Conservation (phyloP, 192 early-diverging fungal species). For the Coemansia sp. region DNA sequence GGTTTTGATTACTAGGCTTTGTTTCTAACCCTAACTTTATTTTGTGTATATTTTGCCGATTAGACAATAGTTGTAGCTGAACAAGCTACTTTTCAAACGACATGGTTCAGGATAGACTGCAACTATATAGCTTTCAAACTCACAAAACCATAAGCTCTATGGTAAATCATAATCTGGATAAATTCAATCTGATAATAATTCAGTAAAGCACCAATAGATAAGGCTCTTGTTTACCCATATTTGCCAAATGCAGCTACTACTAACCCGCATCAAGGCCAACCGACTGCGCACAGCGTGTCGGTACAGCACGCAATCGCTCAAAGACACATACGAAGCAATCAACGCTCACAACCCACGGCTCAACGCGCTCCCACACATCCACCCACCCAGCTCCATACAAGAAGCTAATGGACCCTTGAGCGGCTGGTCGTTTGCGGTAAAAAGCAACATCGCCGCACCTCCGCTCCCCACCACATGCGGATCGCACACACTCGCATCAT, state of each 20-base stretch:
- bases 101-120: no score
- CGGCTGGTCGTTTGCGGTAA: slow-evolving; percentile 71
- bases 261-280: background rate
- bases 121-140: background rate
- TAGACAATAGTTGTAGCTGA: no score
- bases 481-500: slow-evolving; percentile 67
- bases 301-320: background rate
- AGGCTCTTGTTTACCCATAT: no score
- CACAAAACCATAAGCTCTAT: background rate
- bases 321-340: slow-evolving; percentile 1
- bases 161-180: no score
- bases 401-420: slow-evolving; percentile 51
- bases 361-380: slow-evolving; percentile 17
- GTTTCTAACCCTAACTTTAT: no score
- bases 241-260: background rate
- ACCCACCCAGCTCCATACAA: background rate
- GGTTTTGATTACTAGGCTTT: no score
- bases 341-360: slow-evolving; percentile 19
- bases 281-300: background rate
- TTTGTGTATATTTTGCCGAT: no score
- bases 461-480: slow-evolving; percentile 70
- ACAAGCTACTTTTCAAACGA: no score
- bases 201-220: no score
- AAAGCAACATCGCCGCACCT: slow-evolving; percentile 76
- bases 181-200: no score